Evolutionary conservation across 176 grass and related monocot species (phyloP), one percentile per base, ranked within the genome.

Genomic region (Microstegium vimineum): DNA sequence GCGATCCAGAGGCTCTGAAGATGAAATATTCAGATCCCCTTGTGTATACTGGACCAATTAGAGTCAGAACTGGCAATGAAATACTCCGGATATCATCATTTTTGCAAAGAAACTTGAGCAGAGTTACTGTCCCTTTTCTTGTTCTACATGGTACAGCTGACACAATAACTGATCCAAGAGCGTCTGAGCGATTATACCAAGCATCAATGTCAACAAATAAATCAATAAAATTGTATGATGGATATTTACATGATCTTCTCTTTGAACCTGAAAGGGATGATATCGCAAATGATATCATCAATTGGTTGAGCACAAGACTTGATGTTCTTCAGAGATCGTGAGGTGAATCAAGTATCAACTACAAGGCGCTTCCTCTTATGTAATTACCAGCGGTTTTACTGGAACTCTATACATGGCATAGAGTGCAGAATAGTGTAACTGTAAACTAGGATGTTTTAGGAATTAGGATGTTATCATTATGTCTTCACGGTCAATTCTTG

Each of bases 261-360:
- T 90, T 93, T 77, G 91, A 93, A 81, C 91, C 91, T 64, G 91
- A 93, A 84, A 90, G 72, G 72, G 84, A 93, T 93, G 91, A 93
- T 78, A 87, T 93, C 31, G 81, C 91, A 56, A 85, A 90, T 63
- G 87, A 90, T 69, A 93, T 93, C 54, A 90, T 88, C 34, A 77
- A 69, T 82, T 93, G 91, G 91, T 82, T 93, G 34, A 82, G 81
- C 1, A 43, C 84, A 83, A 89, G 91, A 80, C 63, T 92, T 71
- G 54, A 75, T 75, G 73, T 63, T 47, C 73, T 90, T 63, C 73
- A 82, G 17, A 47, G 46, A 83, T 78, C 79, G 59, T 90, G 80
- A 90, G 74, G 17, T 86, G 60, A 78, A 74, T 82, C 37, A 25
- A 28, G 59, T 67, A 68, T 82, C n/a, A 15, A n/a, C 47, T 82